A percentile compares a stretch with the other conserved stretches of the same genome.
Evolutionary conservation across 768 basidiomycete genomes (phyloP).

Genomic region (Mycena floridula): DNA sequence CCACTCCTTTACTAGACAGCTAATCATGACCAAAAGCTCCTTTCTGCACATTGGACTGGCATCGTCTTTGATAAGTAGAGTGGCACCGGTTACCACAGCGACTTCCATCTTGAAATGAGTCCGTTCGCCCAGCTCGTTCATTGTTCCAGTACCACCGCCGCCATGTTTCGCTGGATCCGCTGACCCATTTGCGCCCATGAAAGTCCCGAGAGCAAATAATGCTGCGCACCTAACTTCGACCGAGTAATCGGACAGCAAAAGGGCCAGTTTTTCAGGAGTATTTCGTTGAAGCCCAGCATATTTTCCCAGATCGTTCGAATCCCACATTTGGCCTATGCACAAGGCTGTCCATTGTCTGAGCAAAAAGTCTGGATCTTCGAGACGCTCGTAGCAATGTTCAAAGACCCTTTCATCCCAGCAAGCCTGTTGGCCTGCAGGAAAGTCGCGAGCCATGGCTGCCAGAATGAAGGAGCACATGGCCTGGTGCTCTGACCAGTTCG

Average conservation of each 20-base stretch:
- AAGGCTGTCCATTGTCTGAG: slow-evolving; percentile 92
- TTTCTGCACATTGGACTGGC: slow-evolving; percentile 96
- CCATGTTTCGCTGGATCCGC: slow-evolving; percentile 60
- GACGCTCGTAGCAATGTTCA: slow-evolving; percentile 76
- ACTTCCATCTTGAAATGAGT: slow-evolving; percentile 87
- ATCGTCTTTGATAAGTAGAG: slow-evolving; percentile 86
- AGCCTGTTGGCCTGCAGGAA: slow-evolving; percentile 78
- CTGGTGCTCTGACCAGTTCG: slow-evolving; percentile 91
- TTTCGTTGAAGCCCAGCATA: slow-evolving; percentile 72
- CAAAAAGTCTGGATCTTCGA: slow-evolving; percentile 88
- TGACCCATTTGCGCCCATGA: slow-evolving; percentile 85
- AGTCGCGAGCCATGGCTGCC: slow-evolving; percentile 84
- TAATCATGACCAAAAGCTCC: slow-evolving; percentile 86
- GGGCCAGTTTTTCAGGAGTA: slow-evolving; percentile 78
- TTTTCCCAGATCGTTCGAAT: slow-evolving; percentile 85
- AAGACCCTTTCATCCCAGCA: slow-evolving; percentile 81
- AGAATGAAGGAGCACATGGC: slow-evolving; percentile 99
- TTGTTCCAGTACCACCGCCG: slow-evolving; percentile 83
- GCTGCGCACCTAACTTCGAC: slow-evolving; percentile 92
- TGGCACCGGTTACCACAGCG: slow-evolving; percentile 83
- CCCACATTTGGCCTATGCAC: slow-evolving; percentile 95
- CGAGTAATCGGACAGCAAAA: slow-evolving; percentile 76
- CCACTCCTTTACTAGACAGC: slow-evolving; percentile 94
- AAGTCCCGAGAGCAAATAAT: slow-evolving; percentile 86
- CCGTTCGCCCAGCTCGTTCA: slow-evolving; percentile 69